Base-by-base conservation (phyloP, 2,329 filamentous ascomycete genomes). In the Stagonosporopsis vannaccii region DNA sequence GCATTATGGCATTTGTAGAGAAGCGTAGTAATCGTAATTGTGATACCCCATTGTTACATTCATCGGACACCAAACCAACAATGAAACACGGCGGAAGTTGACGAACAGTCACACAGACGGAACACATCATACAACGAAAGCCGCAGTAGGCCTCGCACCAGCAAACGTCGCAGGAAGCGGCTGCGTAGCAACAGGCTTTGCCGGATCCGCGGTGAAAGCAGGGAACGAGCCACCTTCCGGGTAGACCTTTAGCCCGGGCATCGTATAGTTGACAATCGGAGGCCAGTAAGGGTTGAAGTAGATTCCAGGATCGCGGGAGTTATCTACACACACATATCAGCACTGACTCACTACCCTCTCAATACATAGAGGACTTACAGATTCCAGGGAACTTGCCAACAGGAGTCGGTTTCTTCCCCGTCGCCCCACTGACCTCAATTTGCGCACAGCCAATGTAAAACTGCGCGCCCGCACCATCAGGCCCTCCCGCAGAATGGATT, bases 401-500 rank as follows among this genome's bases (percentile, higher is more conserved):
- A 2, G 73, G 71, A 6, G 59, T 56, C 6, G 76, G 75, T n/a
- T 40, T 68, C 52, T 66, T 70, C 25, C 60, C 65, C 7, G 70
- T 72, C 19, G 65, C 63, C 7, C 73, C 73, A 8, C 65, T 67
- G 46, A 80, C 71, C 56, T 75, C 71, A 49, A 80, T 58, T 67
- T 80, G 78, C 1, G 72, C 75, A 63, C 78, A 80, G 5, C 69
- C 67, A 36, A 77, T 73, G 59, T 79, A 80, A 62, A 79, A 78
- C 65, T 80, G 70, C 15, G 50, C 43, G 6, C 43, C 50, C 6
- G 70, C 70, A 22, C 70, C 69, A 9, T 61, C 62, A n/a, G 56
- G 45, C n/a, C 50, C 56, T 7, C 61, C 53, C 1, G 70, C 75
- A 39, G 71, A 68, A 60, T 78, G 77, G 12, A 79, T 62, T 5